A percentile compares a stretch with the other conserved stretches of the same genome.
Evolutionary conservation across 164 flowering plant species (phyloP).

Genomic region (Sedum album): DNA sequence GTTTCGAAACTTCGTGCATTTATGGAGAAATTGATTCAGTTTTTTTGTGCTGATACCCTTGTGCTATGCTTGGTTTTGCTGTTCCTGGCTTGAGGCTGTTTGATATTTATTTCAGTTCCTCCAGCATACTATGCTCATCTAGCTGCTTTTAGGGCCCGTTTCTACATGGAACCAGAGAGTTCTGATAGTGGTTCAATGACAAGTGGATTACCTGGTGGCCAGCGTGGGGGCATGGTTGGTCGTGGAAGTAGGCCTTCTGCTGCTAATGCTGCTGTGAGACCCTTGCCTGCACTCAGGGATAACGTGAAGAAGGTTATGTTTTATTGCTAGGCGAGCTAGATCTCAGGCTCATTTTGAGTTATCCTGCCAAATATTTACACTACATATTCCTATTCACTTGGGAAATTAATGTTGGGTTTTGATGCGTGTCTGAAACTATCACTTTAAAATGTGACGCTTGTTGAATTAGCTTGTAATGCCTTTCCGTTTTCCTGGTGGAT

Average conservation of each 20-base stretch:
- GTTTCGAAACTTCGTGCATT: too few species aligned
- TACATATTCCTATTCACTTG: too few species aligned
- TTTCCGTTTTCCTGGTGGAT: too few species aligned
- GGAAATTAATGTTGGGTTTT: too few species aligned
- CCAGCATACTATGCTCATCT: slow-evolving; percentile 84
- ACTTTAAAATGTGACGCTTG: too few species aligned
- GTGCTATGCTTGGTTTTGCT: not conserved
- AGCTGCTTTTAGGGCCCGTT: slow-evolving; percentile 74
- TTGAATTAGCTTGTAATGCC: too few species aligned
- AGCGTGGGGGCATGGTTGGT: slow-evolving; percentile 18
- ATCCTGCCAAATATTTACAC: too few species aligned
- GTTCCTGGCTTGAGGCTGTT: not conserved
- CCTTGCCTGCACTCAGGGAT: slow-evolving; percentile 63
- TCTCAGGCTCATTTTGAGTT: not conserved
- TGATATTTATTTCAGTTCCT: slow-evolving; percentile 36
- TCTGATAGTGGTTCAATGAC: slow-evolving; percentile 66
- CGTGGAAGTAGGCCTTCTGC: slow-evolving; percentile 41
- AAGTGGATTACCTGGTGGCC: slow-evolving; percentile 44
- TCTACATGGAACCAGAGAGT: slow-evolving; percentile 77
- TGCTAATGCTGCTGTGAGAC: slow-evolving; percentile 45
- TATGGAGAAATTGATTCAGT: too few species aligned
- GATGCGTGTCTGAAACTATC: too few species aligned
- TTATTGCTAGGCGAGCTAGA: slow-evolving; percentile 31
- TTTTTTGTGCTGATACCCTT: not conserved
- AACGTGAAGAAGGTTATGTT: slow-evolving; percentile 77